Evolutionary conservation across 352 stramenopile genomes (phyloP), one percentile per base, ranked within the genome.

Genomic region (Globisporangium cederbergense): DNA sequence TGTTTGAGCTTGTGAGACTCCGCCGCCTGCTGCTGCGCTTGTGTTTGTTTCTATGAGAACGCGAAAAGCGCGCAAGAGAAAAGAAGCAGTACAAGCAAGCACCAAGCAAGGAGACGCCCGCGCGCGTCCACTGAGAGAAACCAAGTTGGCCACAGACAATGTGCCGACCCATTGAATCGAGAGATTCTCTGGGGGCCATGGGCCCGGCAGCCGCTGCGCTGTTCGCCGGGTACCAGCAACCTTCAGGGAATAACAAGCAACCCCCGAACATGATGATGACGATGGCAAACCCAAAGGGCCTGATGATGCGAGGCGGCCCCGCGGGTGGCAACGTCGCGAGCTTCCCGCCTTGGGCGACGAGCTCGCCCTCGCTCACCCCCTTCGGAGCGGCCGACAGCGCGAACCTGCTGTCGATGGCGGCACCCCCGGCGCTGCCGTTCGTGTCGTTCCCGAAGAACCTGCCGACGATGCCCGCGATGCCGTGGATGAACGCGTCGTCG

Each of bases 81-180:
- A 65, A 65, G 59, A 65, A 65, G 76, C 68, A 74, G 28, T 42
- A 72, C 59, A 55, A 77, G 58, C 50, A 70, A 73, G 10, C 32
- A 36, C 32, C 32, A 4, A 47, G 25, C 28, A 38, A 40, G 13
- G 5, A 53, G 28, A 30, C 38, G 42, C 28, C 28, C 22, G 50
- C 54, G 30, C 30, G 36, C 40, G 57, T 62, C 57, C 57, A 43
- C 57, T 42, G 43, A 51, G 38, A 64, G 30, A 63, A 34, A 51
- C 46, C 54, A 47, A 65, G 49, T 67, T 67, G 62, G 45, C 58
- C 45, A 64, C 57, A 62, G 22, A 71, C 43, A 73, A 93, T 91
- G 84, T 93, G 84, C 71, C 81, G 84, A 75, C 84, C 84, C 67
- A 93, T 93, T 79, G 84, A 91, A 78, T 91, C 81, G 46, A 58